Conservation (phyloP, 1,284 basidiomycete genomes). For the Flammula alnicola region DNA sequence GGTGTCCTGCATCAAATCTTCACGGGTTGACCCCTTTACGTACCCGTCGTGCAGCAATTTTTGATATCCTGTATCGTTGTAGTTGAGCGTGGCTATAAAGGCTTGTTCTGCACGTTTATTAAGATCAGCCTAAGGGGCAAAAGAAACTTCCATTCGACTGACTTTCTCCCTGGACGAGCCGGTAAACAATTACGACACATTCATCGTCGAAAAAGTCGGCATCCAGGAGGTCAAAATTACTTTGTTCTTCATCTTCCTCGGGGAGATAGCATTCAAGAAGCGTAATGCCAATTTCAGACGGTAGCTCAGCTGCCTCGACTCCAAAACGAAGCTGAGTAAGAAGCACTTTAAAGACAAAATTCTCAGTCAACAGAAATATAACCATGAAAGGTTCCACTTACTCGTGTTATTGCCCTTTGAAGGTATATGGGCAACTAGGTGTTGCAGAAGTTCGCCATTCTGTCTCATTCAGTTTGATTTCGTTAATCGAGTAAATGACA, state of each 20-base stretch:
- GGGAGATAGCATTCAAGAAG: constrained; percentile 55
- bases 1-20: constrained; percentile 63
- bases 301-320: constrained; percentile 40
- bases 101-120: constrained; percentile 47
- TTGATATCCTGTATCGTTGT: constrained; percentile 62
- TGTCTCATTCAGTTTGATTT: constrained; percentile 28
- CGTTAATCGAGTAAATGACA: constrained; percentile 27
- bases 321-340: constrained; percentile 53
- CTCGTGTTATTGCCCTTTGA: constrained; percentile 40
- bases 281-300: constrained; percentile 46
- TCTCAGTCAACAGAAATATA: constrained; percentile 5
- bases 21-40: constrained; percentile 58
- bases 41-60: constrained; percentile 48
- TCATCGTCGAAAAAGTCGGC: constrained; percentile 80
- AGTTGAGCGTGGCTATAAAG: constrained; percentile 62
- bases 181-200: constrained; percentile 64
- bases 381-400: constrained; percentile 28
- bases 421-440: constrained; percentile 46
- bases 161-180: constrained; percentile 47
- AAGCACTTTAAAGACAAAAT: constrained; percentile 48
- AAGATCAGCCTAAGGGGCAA: constrained; percentile 37
- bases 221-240: constrained; percentile 57
- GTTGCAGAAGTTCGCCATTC: constrained; percentile 48
- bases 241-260: constrained; percentile 41
- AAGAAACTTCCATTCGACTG: constrained; percentile 33